Percentiles rank a stretch among this genome's conserved stretches.
Conservation (phyloP, 1,284 basidiomycete species). For the Mycosarcoma maydis region DNA sequence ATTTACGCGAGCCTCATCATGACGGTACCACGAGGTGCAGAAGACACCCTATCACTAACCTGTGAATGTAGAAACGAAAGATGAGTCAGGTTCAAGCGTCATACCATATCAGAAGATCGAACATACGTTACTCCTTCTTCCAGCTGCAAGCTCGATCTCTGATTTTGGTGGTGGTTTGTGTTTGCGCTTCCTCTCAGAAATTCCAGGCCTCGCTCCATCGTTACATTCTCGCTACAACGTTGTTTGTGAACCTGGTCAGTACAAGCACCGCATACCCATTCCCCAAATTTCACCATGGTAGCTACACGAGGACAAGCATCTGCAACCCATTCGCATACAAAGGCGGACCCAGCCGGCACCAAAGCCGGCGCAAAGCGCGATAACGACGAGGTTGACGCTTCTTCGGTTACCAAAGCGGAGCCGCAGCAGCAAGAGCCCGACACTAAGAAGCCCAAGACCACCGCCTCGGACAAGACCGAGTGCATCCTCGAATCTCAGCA, state of each 20-base stretch:
- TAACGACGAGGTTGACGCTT: constrained; percentile 2
- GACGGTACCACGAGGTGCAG: no score
- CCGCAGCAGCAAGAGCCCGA: constrained; percentile 6
- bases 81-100: constrained; percentile 38
- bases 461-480: constrained; percentile 4
- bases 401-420: neutral
- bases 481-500: constrained; percentile 43
- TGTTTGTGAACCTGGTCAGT: neutral
- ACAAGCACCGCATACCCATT: no score
- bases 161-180: neutral
- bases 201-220: neutral
- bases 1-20: constrained; percentile 28
- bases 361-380: constrained; percentile 4
- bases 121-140: no score
- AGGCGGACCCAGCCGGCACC: constrained; percentile 1
- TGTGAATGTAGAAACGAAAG: constrained; percentile 4
- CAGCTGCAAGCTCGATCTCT: no score
- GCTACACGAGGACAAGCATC: constrained; percentile 28
- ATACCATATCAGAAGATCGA: neutral
- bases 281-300: constrained; percentile 17
- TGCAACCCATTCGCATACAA: constrained; percentile 9
- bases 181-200: neutral
- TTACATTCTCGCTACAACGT: neutral
- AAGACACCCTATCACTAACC: no score
- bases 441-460: constrained; percentile 36